Evolutionary conservation across 176 grass and related monocot species (phyloP).

Genomic region (Bromus sterilis): DNA sequence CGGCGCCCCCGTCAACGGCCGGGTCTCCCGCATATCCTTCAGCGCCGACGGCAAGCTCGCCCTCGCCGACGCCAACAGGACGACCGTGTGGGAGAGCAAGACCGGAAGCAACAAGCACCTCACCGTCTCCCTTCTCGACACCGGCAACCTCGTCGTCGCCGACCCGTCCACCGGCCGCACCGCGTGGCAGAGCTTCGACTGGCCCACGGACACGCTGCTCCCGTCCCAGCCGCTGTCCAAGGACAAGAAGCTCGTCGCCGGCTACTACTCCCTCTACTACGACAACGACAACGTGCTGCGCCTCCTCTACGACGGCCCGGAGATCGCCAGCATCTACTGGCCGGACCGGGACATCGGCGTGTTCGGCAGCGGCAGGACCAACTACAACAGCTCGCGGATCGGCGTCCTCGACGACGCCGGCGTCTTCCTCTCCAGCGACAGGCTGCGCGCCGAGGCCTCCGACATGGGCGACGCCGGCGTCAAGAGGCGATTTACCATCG

Average conservation of each 20-base stretch:
- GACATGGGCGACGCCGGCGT: constrained; percentile 3
- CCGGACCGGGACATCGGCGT: not conserved
- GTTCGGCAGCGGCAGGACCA: not conserved
- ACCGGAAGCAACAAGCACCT: not conserved
- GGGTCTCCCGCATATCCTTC: constrained; percentile 19
- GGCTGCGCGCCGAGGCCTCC: not conserved
- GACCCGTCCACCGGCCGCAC: not conserved
- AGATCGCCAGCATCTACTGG: constrained; percentile 41
- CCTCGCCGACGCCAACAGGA: constrained; percentile 35
- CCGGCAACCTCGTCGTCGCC: not conserved
- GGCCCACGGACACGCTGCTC: not conserved
- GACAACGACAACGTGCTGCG: not conserved
- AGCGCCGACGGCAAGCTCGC: constrained; percentile 29
- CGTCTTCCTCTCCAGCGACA: constrained; percentile 32
- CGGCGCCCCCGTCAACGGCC: not conserved
- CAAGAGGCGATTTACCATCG: constrained; percentile 41
- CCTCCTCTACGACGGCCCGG: not conserved
- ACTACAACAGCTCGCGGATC: constrained; percentile 29
- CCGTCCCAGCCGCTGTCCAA: constrained; percentile 1
- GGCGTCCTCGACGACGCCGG: constrained; percentile 31
- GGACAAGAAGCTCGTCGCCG: constrained; percentile 1
- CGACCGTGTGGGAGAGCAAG: constrained; percentile 40
- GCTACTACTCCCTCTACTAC: constrained; percentile 20
- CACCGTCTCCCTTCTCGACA: constrained; percentile 22
- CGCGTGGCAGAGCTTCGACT: not conserved